Conservation (phyloP, 768 basidiomycete species). For the Chiua virens region DNA sequence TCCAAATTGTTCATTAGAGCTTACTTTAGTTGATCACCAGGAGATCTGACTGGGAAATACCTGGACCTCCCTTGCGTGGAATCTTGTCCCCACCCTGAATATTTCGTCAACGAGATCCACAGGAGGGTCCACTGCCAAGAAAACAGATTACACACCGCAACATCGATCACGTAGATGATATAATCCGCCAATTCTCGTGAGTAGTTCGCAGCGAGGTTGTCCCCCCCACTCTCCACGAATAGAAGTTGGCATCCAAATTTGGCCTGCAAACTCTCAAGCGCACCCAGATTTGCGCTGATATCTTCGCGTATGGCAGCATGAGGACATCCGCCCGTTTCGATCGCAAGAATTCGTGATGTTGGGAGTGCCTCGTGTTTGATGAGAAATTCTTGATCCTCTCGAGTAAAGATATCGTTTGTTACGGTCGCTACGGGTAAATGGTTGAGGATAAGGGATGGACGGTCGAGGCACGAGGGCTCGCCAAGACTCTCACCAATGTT, state of each 20-base stretch:
- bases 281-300: conserved; percentile 95
- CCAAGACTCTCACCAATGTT: conserved; percentile 73
- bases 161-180: conserved; percentile 92
- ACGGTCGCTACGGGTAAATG: conserved; percentile 66
- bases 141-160: conserved; percentile 52
- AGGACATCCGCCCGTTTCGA: conserved; percentile 97
- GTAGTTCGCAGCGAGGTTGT: conserved; percentile 97
- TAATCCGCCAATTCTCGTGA: conserved; percentile 96
- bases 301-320: conserved; percentile 99
- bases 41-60: conserved; percentile 94
- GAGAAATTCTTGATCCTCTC: conserved; percentile 96
- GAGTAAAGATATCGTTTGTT: conserved; percentile 99
- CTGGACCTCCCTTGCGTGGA: conserved; percentile 96
- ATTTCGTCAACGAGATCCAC: conserved; percentile 2
- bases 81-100: conserved; percentile 94
- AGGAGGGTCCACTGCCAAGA: neutral
- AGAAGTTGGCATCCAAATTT: conserved; percentile 88
- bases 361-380: conserved; percentile 91
- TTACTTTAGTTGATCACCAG: conserved; percentile 93
- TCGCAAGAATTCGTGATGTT: conserved; percentile 83
- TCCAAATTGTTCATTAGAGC: neutral
- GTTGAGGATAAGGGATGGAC: conserved; percentile 5
- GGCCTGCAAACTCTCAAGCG: conserved; percentile 90
- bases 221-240: conserved; percentile 95
- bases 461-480: neutral